Percentiles rank a stretch among this genome's conserved stretches.
Conservation (phyloP, 1,139 yeast genomes). For the Debaryomyces fabryi region DNA sequence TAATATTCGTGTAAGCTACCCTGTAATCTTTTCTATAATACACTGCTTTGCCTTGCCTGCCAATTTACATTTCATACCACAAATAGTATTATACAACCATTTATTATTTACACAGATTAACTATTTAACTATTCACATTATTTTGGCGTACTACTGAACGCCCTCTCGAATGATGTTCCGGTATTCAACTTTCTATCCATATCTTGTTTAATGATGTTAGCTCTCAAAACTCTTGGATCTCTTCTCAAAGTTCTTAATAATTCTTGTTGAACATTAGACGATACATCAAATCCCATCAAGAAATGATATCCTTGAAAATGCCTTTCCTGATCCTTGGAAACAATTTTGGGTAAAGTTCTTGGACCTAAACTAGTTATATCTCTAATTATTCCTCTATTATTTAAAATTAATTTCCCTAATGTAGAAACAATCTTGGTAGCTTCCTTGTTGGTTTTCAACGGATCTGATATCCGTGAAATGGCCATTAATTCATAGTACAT, state of each 20-base stretch:
- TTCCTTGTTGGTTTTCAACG: constrained; percentile 56
- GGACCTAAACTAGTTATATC: constrained; percentile 80
- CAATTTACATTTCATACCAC: not conserved
- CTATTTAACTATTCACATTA: constrained; percentile 9
- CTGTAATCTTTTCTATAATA: no score
- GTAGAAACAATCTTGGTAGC: constrained; percentile 77
- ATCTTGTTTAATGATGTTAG: constrained; percentile 71
- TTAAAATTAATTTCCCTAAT: constrained; percentile 78
- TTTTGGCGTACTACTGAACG: constrained; percentile 18
- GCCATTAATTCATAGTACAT: constrained; percentile 94
- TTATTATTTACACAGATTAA: constrained; percentile 5
- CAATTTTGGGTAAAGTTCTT: constrained; percentile 74
- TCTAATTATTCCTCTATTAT: constrained; percentile 91
- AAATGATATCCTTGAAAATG: constrained; percentile 92
- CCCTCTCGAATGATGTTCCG: constrained; percentile 50
- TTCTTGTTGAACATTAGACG: constrained; percentile 84
- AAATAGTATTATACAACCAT: not conserved
- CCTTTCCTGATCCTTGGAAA: constrained; percentile 83
- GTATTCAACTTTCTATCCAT: constrained; percentile 55
- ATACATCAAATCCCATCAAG: constrained; percentile 81
- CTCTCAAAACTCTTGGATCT: constrained; percentile 89
- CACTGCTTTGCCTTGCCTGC: not conserved
- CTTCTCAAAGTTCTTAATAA: constrained; percentile 75
- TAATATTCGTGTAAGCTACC: not conserved
- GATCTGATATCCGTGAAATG: constrained; percentile 76